phyloP scores from a whole-genome alignment of 805 yeast genomes.

The Saccharomyces mikatae region DNA sequence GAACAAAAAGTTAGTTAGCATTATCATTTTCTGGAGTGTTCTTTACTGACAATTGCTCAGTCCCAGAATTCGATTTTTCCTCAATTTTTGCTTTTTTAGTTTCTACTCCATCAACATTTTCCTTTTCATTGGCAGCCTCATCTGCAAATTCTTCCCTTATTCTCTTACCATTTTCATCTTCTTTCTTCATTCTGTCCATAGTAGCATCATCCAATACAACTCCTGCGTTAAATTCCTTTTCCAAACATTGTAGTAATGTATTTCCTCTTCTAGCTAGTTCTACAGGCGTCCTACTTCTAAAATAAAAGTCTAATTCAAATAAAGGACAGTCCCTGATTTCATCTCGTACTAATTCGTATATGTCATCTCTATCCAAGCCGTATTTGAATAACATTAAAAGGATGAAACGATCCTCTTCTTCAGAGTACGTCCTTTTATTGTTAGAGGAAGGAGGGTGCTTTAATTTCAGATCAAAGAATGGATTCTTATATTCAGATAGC shows the following conservation, averaged over 20 bases:
- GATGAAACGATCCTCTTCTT: constrained; percentile 85
- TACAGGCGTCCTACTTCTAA: constrained; percentile 66
- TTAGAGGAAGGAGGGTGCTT: constrained; percentile 66
- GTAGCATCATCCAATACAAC: constrained; percentile 19
- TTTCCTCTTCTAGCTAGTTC: constrained; percentile 79
- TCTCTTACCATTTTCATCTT: constrained; percentile 24
- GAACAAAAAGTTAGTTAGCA: not conserved
- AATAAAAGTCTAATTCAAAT: constrained; percentile 81
- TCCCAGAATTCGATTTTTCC: not conserved
- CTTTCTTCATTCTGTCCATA: constrained; percentile 21
- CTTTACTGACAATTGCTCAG: constrained; percentile 2
- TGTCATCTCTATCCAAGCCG: constrained; percentile 72
- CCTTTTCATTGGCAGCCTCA: constrained; percentile 5
- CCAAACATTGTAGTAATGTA: constrained; percentile 65
- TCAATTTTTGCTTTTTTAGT: constrained; percentile 1
- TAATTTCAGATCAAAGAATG: constrained; percentile 69
- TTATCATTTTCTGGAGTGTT: not conserved
- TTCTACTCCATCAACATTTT: constrained; percentile 3
- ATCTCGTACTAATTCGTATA: constrained; percentile 71
- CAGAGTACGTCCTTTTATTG: constrained; percentile 61
- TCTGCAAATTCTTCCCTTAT: constrained; percentile 16
- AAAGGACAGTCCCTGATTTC: constrained; percentile 65
- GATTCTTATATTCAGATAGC: constrained; percentile 59
- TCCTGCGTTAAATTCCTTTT: constrained; percentile 54
- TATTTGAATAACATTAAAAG: constrained; percentile 68